Base-by-base conservation (phyloP, 768 basidiomycete species). In the Amanita inopinata region DNA sequence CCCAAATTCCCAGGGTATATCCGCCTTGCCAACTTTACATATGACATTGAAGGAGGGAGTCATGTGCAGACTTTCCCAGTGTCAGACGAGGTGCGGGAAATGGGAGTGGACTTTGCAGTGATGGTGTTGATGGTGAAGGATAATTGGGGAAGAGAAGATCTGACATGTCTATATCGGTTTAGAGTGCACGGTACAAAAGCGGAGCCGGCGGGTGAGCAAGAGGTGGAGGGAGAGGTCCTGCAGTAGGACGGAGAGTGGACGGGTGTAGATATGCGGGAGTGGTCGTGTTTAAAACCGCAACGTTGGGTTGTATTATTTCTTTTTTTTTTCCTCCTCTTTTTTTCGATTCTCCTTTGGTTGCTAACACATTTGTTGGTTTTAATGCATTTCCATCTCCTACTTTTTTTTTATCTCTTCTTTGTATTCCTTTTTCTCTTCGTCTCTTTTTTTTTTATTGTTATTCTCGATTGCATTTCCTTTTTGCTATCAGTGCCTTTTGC, bases 121-220 rank as follows among this genome's bases (percentile, higher is more conserved):
- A 85, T 97, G 19, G 78, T 83, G 46, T 67, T 96, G 55, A 66
- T 76, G 49, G 67, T 98, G 51, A 70, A 78, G 61, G 83, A 67
- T 56, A 98, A 97, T 56, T 97, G 91, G 83, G 94, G 93, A 31
- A 67, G 70, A 60, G 68, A 71, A 4, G 78, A 83, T 45, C 88
- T 74, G 56, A 96, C 93, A 0, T 98, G 94, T 60, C 61, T 98
- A 28, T 98, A 91, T 61, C 78, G 87, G 33, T 65, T 90, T 62
- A 74, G 87, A 32, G 83, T 87, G 22, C 86, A 89, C 53, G 87
- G 87, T 11, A 64, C 74, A 50, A 66, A 61, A 8, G 71, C 65
- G 40, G 51, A 56, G 14, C 66, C 69, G 4, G 49, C 58, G 28
- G 65, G 69, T 3, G 58, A 56, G 38, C 48, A 61, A 28, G 55